Conservation (phyloP, 352 stramenopile species). For the Globisporangium camurandrum region DNA sequence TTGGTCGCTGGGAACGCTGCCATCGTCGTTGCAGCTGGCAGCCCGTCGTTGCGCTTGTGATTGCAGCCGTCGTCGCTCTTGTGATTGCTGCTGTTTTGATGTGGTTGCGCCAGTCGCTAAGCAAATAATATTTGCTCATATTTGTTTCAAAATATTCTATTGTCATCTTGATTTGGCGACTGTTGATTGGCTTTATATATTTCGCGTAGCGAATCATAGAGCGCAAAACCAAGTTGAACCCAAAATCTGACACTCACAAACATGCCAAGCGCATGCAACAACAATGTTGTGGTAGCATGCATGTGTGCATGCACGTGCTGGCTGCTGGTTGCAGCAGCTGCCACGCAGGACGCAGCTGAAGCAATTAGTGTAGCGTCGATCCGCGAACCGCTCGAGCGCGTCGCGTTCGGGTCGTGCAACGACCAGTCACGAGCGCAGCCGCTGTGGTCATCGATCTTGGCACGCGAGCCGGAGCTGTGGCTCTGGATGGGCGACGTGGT, state of each 20-base stretch:
- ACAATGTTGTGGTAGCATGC: too few species aligned
- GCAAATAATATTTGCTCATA: too few species aligned
- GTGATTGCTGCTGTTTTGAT: background rate
- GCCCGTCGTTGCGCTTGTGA: too few species aligned
- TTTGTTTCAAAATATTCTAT: background rate
- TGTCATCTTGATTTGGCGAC: conserved; percentile 8
- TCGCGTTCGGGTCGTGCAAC: conserved; percentile 84
- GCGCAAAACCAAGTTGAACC: too few species aligned
- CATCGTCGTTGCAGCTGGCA: conserved; percentile 3
- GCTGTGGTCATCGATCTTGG: conserved; percentile 56
- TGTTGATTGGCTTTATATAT: conserved; percentile 26
- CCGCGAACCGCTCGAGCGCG: conserved; percentile 30
- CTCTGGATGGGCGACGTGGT: conserved; percentile 87
- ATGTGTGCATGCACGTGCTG: background rate
- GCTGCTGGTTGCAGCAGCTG: background rate
- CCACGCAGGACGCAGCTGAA: background rate
- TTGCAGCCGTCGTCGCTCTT: background rate
- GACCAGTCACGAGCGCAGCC: conserved; percentile 79
- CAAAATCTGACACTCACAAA: too few species aligned
- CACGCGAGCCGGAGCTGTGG: conserved; percentile 63
- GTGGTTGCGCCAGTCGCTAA: too few species aligned
- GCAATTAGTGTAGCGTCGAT: conserved; percentile 26
- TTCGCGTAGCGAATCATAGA: too few species aligned
- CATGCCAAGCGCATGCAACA: too few species aligned
- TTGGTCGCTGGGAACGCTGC: conserved; percentile 14